These are phyloP conservation scores for Arthrobotrys pseudoclavata DNA, from an alignment of 2,329 filamentous ascomycete genomes.

Conservation along the genomic window DNA sequence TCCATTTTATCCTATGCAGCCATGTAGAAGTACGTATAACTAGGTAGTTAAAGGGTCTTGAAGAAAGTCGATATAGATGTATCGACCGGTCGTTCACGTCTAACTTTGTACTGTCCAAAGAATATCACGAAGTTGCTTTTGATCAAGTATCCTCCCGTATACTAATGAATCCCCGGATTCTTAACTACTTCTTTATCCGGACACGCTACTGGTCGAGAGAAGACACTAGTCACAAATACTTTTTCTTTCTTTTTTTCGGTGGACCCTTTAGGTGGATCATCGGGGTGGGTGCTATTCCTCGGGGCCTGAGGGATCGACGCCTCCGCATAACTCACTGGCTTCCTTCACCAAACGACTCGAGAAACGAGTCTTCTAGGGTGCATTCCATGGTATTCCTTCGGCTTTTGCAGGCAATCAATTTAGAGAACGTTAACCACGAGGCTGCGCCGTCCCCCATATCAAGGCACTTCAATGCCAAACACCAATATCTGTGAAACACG, in stretches of 20 bases:
- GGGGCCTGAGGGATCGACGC: constrained; percentile 42
- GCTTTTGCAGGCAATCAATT: constrained; percentile 16
- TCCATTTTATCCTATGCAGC: constrained; percentile 9
- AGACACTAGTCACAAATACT: constrained; percentile 15
- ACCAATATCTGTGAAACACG: constrained; percentile 23
- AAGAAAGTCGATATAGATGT: background rate
- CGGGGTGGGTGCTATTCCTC: constrained; percentile 24
- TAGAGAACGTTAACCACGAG: constrained; percentile 45
- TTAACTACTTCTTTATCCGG: constrained; percentile 31
- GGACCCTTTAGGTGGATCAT: constrained; percentile 4
- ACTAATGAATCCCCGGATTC: constrained; percentile 34
- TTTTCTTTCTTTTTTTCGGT: background rate
- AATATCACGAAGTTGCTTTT: background rate
- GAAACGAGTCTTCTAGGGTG: constrained; percentile 4
- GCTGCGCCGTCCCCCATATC: background rate
- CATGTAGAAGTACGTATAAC: background rate
- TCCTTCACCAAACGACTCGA: background rate
- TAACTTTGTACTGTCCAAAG: background rate
- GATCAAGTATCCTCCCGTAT: background rate
- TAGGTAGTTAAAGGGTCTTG: background rate
- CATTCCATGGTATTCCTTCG: constrained; percentile 37
- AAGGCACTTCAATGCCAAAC: constrained; percentile 13
- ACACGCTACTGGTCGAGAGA: constrained; percentile 34
- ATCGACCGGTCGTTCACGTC: background rate
- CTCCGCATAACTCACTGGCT: background rate